Percentiles rank a stretch among this genome's conserved stretches.
These are phyloP conservation scores for Crithidia brevicula DNA, from an alignment of 208 protist species.

Conservation along the genomic window DNA sequence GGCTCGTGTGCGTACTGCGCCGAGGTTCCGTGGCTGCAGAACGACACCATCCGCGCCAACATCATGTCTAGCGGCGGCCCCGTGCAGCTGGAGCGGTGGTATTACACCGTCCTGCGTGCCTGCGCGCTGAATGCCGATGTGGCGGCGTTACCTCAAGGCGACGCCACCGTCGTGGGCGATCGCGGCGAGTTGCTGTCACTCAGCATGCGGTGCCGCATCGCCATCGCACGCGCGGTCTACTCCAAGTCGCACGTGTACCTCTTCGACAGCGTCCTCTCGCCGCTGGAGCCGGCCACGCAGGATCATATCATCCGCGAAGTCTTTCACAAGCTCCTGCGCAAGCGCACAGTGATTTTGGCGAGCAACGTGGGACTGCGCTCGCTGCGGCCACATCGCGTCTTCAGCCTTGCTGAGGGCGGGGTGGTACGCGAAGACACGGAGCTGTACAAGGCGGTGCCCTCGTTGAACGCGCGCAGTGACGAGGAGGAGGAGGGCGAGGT, in stretches of 20 bases:
- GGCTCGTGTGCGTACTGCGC: constrained; percentile 75
- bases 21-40: constrained; percentile 90
- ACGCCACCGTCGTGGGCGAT: constrained; percentile 86
- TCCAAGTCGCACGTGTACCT: constrained; percentile 81
- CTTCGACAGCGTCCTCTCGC: constrained; percentile 90
- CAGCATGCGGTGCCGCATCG: constrained; percentile 80
- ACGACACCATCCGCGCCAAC: constrained; percentile 93
- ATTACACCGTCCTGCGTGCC: constrained; percentile 56
- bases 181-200: constrained; percentile 69
- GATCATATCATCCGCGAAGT: constrained; percentile 64
- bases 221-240: constrained; percentile 85
- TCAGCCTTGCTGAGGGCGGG: constrained; percentile 55
- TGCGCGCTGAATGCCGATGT: constrained; percentile 87
- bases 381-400: constrained; percentile 61
- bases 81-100: constrained; percentile 53
- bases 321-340: constrained; percentile 70
- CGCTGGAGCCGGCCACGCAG: constrained; percentile 84
- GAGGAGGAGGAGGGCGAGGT: constrained; percentile 10
- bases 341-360: constrained; percentile 80
- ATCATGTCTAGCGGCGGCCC: constrained; percentile 76
- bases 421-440: constrained; percentile 53
- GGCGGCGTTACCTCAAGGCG: constrained; percentile 63
- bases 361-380: constrained; percentile 63
- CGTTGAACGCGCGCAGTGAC: constrained; percentile 24
- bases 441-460: constrained; percentile 38